These are phyloP conservation scores for Eucalyptus lansdowneana DNA, from an alignment of 345 rosid species.

Conservation along the genomic window DNA sequence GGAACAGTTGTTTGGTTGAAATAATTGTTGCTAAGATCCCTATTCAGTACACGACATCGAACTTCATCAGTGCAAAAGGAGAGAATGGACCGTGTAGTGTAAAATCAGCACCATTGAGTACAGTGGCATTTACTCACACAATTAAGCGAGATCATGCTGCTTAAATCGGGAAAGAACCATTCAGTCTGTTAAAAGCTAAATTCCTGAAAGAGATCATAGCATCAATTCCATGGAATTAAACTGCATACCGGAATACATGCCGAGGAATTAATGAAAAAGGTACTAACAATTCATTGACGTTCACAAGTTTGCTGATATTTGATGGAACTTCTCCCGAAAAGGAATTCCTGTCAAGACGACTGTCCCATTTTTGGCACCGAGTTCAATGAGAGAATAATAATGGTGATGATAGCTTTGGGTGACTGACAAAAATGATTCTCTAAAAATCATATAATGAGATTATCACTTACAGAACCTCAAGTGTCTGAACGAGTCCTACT, in stretches of 20 bases:
- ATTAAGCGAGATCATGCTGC: slow-evolving; percentile 53
- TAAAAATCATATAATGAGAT: neutral
- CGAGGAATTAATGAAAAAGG: neutral
- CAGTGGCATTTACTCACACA: slow-evolving; percentile 33
- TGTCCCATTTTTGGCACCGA: slow-evolving; percentile 17
- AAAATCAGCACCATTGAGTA: neutral
- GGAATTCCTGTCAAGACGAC: slow-evolving; percentile 92
- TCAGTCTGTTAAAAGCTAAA: slow-evolving; percentile 67
- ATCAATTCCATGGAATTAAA: neutral
- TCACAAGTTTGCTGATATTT: slow-evolving; percentile 68
- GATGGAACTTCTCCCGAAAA: slow-evolving; percentile 50
- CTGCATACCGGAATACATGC: neutral
- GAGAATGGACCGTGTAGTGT: neutral
- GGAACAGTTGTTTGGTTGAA: slow-evolving; percentile 65
- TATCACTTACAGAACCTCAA: slow-evolving; percentile 94
- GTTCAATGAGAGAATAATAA: neutral
- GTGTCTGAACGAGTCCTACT: slow-evolving; percentile 61
- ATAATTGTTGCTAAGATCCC: slow-evolving; percentile 86
- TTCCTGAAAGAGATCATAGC: slow-evolving; percentile 30
- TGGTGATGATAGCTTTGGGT: neutral
- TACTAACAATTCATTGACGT: slow-evolving; percentile 64
- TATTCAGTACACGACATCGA: slow-evolving; percentile 6
- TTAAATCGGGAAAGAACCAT: slow-evolving; percentile 66
- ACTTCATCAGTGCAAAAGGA: neutral
- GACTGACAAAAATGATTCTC: neutral